Evolutionary conservation across 768 basidiomycete species (phyloP).

Genomic region (Termitomyces titanicus): DNA sequence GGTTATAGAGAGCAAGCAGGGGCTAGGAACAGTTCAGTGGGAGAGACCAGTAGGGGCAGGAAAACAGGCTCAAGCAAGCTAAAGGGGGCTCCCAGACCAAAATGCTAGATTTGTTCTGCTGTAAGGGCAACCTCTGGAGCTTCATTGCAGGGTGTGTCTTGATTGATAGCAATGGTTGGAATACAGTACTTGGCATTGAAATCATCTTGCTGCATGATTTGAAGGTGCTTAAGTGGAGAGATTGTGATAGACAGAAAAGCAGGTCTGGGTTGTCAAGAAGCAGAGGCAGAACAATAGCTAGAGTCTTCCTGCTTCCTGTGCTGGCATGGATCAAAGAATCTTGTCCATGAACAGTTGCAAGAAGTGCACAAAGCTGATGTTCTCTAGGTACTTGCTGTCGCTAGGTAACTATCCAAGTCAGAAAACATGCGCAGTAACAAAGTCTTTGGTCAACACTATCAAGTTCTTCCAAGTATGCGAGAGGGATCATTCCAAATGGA

Average conservation of each 20-base stretch:
- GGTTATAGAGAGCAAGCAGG: no score
- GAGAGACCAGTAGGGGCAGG: no score
- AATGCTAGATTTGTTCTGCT: no score
- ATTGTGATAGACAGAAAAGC: conserved; percentile 12
- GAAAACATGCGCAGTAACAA: not conserved
- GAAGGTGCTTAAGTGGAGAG: conserved; percentile 21
- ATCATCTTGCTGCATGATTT: conserved; percentile 12
- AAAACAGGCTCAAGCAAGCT: no score
- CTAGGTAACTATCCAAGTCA: conserved; percentile 6
- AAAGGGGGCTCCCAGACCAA: no score
- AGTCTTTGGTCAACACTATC: not conserved
- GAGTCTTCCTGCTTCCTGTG: conserved; percentile 26
- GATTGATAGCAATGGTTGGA: conserved; percentile 19
- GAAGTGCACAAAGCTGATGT: conserved; percentile 18
- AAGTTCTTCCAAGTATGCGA: conserved; percentile 1
- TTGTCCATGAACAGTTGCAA: conserved; percentile 14
- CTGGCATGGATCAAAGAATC: conserved; percentile 21
- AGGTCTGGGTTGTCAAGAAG: conserved; percentile 17
- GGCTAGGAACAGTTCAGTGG: no score
- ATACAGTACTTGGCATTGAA: conserved; percentile 15
- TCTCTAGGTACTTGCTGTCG: conserved; percentile 17
- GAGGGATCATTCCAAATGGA: not conserved
- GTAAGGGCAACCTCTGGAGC: no score
- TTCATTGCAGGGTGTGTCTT: conserved; percentile 21
- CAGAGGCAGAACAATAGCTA: conserved; percentile 22